Evolutionary conservation across 805 yeast genomes (phyloP).

Genomic region (Saturnispora silvae): DNA sequence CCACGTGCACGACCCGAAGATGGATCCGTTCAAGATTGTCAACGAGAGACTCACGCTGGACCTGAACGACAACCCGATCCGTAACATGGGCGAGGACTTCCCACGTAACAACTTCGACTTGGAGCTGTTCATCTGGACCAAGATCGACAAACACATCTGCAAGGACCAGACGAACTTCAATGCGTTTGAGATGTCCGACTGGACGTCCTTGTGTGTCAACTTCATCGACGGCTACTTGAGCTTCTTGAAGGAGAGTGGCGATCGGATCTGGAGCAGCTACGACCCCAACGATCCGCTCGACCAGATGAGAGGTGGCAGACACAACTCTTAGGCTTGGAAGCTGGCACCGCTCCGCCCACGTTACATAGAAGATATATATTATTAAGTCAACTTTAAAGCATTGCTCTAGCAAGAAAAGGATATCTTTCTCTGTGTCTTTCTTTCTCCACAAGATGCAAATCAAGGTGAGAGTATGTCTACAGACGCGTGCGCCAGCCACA

Average conservation of each 20-base stretch:
- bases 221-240: constrained; percentile 22
- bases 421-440: not conserved
- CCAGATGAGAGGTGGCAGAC: constrained; percentile 11
- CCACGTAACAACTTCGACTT: constrained; percentile 24
- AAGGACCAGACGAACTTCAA: constrained; percentile 18
- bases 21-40: constrained; percentile 37
- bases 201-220: constrained; percentile 18
- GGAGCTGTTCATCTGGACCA: constrained; percentile 26
- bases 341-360: too few species aligned
- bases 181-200: constrained; percentile 16
- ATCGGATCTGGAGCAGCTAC: constrained; percentile 16
- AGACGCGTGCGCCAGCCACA: too few species aligned
- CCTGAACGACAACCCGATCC: constrained; percentile 22
- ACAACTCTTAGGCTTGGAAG: not conserved
- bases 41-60: constrained; percentile 22
- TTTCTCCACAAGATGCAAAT: constrained; percentile 9
- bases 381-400: too few species aligned
- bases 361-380: too few species aligned
- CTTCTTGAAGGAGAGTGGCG: constrained; percentile 17
- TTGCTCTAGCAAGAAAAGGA: not conserved
- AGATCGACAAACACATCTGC: constrained; percentile 26
- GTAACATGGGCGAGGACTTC: constrained; percentile 28
- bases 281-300: constrained; percentile 6
- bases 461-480: constrained; percentile 23
- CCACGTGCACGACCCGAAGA: constrained; percentile 46